These are phyloP conservation scores for Candida michaelii DNA, from an alignment of 805 yeast genomes.

Conservation along the genomic window DNA sequence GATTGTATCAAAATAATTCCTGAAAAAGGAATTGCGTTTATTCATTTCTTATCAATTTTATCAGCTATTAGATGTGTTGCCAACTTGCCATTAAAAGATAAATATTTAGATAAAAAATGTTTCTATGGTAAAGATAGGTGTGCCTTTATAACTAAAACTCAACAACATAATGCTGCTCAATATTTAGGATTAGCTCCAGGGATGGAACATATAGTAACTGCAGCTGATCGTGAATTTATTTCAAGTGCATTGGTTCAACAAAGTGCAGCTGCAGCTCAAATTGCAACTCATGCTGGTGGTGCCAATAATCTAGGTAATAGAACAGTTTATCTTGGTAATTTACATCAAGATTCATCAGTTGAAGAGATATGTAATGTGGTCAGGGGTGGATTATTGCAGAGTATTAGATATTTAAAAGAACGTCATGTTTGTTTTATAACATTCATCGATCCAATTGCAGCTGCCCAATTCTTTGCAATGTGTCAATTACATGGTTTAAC, in stretches of 20 bases:
- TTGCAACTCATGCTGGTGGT: conserved; percentile 93
- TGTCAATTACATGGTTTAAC: conserved; percentile 86
- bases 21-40: conserved; percentile 84
- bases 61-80: conserved; percentile 87
- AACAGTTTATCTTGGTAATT: conserved; percentile 86
- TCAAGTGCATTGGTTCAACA: conserved; percentile 85
- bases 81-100: conserved; percentile 62
- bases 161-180: conserved; percentile 96
- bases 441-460: conserved; percentile 94
- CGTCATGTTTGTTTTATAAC: conserved; percentile 93
- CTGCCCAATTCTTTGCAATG: conserved; percentile 96
- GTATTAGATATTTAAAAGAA: conserved; percentile 75
- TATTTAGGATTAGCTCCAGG: conserved; percentile 90
- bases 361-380: conserved; percentile 96
- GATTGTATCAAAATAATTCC: conserved; percentile 79
- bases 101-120: conserved; percentile 75
- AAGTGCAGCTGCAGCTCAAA: conserved; percentile 96
- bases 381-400: conserved; percentile 89
- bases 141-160: conserved; percentile 91
- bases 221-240: conserved; percentile 61
- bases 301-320: conserved; percentile 89
- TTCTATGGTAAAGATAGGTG: conserved; percentile 93
- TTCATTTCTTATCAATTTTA: conserved; percentile 83
- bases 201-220: conserved; percentile 74
- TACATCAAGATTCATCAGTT: conserved; percentile 82